phyloP scores from a whole-genome alignment of 768 basidiomycete genomes.

The Boletus patriciae region DNA sequence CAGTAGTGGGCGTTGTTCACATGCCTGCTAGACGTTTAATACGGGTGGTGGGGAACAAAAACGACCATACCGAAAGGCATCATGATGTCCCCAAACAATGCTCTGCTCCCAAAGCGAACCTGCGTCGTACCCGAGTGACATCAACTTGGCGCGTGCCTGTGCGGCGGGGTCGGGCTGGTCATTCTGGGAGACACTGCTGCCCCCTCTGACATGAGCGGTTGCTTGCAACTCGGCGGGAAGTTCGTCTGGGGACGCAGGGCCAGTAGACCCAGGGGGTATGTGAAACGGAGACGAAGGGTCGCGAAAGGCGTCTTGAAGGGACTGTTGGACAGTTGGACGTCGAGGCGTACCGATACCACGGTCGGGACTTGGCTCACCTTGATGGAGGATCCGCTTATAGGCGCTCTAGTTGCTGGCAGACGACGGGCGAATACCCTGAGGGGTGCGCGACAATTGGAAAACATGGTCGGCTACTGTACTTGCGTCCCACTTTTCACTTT shows the following conservation, averaged over 20 bases:
- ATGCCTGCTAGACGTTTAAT: constrained; percentile 46
- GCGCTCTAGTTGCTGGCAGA: neutral
- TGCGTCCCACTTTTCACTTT: too few relatives aligned
- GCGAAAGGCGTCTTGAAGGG: constrained; percentile 59
- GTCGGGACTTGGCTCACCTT: constrained; percentile 25
- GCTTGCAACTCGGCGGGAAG: constrained; percentile 12
- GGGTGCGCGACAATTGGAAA: neutral
- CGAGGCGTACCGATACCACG: neutral
- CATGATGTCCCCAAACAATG: constrained; percentile 80
- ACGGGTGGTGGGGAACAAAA: neutral
- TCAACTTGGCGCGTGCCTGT: constrained; percentile 45
- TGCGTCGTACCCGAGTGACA: constrained; percentile 55
- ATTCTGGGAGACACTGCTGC: neutral
- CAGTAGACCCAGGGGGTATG: constrained; percentile 55
- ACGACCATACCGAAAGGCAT: constrained; percentile 61
- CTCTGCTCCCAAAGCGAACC: constrained; percentile 74
- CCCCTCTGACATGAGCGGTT: neutral
- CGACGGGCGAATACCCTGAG: constrained; percentile 1
- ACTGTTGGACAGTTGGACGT: constrained; percentile 36
- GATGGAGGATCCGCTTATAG: constrained; percentile 28
- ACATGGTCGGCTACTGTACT: constrained; percentile 6
- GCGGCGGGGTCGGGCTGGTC: constrained; percentile 17
- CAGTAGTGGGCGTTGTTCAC: constrained; percentile 78
- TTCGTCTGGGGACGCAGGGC: constrained; percentile 60
- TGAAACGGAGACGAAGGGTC: constrained; percentile 68